phyloP scores from a whole-genome alignment of 495 filamentous ascomycete species.

The Aspergillus ostianus region DNA sequence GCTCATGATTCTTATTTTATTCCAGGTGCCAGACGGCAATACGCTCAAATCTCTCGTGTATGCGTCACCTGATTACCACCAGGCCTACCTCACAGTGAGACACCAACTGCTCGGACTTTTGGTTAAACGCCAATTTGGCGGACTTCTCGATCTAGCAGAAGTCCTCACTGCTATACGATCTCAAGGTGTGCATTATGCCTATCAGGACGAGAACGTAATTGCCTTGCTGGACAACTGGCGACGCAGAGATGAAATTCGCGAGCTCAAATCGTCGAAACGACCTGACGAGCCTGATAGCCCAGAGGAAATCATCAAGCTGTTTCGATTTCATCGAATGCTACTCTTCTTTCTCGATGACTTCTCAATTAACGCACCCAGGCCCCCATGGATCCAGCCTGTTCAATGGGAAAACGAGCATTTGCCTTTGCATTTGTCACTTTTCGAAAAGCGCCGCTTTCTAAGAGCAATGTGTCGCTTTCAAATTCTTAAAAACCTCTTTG shows the following conservation, averaged over 20 bases:
- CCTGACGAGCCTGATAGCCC: neutral
- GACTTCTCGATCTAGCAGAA: neutral
- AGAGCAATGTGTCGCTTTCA: neutral
- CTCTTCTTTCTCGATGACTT: neutral
- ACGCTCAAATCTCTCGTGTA: conserved; percentile 21
- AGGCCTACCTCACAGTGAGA: conserved; percentile 20
- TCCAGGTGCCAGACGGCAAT: conserved; percentile 8
- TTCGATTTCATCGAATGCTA: neutral
- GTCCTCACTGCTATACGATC: neutral
- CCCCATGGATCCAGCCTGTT: neutral
- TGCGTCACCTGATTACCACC: conserved; percentile 21
- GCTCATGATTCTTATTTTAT: conserved; percentile 23
- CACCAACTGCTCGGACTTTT: conserved; percentile 12
- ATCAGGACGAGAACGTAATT: neutral
- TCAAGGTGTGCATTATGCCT: neutral
- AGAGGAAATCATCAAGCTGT: neutral
- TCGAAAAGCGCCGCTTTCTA: neutral
- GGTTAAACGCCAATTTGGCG: conserved; percentile 11
- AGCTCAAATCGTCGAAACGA: neutral
- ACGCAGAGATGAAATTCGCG: neutral
- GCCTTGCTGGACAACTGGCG: neutral
- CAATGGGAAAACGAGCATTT: neutral
- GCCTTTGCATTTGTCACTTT: neutral
- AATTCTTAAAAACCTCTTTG: neutral
- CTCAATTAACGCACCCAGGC: neutral